Percentiles rank a stretch among this genome's conserved stretches.
These are phyloP conservation scores for Fraxinus platypoda DNA, from an alignment of 305 asterid species.

Conservation along the genomic window DNA sequence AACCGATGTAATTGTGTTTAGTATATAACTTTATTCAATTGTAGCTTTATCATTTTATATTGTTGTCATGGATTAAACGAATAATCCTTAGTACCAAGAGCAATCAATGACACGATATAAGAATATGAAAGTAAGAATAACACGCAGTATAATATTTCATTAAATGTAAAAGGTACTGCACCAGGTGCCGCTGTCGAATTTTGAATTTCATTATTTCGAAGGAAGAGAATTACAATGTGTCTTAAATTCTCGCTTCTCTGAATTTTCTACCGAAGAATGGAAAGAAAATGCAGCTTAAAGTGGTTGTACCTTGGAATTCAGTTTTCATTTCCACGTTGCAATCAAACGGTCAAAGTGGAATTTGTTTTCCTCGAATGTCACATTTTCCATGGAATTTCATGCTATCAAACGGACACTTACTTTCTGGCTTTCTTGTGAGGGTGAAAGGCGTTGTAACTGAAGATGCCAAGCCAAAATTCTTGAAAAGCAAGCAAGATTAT, in stretches of 20 bases:
- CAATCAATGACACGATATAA: background rate
- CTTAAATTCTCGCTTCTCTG: background rate
- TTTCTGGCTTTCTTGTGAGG: conserved; percentile 12
- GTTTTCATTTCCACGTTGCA: too few species aligned
- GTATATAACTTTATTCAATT: background rate
- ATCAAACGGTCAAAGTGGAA: too few species aligned
- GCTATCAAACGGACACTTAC: too few species aligned
- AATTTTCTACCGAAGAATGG: background rate
- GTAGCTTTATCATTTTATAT: background rate
- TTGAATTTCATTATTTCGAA: background rate
- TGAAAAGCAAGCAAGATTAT: background rate
- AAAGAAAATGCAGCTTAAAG: too few species aligned
- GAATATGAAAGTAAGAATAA: background rate
- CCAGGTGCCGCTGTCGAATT: background rate
- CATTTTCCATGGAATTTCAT: too few species aligned
- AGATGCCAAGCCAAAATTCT: background rate
- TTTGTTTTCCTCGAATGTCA: too few species aligned
- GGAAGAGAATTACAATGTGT: background rate
- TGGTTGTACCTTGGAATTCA: too few species aligned
- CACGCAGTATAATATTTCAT: background rate
- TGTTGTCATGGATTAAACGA: too few species aligned
- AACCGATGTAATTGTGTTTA: background rate
- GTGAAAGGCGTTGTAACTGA: conserved; percentile 10
- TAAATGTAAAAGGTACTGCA: background rate
- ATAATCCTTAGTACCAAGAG: background rate